Evolutionary conservation across 225 moss, liverwort and hornwort genomes (phyloP), one percentile per base, ranked within the genome.

Genomic region (Sphagnum tenellum): DNA sequence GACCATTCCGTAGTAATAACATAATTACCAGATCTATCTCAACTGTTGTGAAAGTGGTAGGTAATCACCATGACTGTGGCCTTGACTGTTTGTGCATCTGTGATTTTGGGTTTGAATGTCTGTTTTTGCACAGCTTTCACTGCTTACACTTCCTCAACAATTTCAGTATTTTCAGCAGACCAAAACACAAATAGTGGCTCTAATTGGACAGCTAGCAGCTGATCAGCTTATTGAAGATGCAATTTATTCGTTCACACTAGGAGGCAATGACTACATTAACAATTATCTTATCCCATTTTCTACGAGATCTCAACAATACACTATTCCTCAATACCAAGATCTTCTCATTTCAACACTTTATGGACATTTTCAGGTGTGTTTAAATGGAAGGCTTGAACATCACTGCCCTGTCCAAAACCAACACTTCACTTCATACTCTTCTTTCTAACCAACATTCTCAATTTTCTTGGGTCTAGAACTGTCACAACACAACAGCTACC

Each of bases 241-340:
- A 9, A 2, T 89, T 12, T 81, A 81, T 69, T 72, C 76, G 3
- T 72, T 84, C 68, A 78, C 79, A 0, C 8, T 82, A 3, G 89
- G 87, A 57, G 84, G 87, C 2, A 89, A 89, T 61, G 89, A 89
- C 55, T 89, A 71, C 52, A 75, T 85, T 62, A 89, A 89, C 78
- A 89, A 89, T 66, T 89, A 77, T 49, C 12, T 73, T 53, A 74
- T 84, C 49, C 0, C 44, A 11, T 65, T 71, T 8, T 77, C 89
- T 46, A 68, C 11, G 60, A 65, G 75, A 8, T 75, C 68, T 11
- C 6, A 45, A 0, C 47, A 13, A 49, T 89, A 87, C 72, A 89
- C 81, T 2, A 59, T 65, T 14, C 54, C 68, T 2, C 69, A 73
- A 9, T 89, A 68, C 45, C 60, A 49, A 8, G 56, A 70, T 44